phyloP scores from a whole-genome alignment of 345 rosid species.

The Cardiospermum halicacabum region DNA sequence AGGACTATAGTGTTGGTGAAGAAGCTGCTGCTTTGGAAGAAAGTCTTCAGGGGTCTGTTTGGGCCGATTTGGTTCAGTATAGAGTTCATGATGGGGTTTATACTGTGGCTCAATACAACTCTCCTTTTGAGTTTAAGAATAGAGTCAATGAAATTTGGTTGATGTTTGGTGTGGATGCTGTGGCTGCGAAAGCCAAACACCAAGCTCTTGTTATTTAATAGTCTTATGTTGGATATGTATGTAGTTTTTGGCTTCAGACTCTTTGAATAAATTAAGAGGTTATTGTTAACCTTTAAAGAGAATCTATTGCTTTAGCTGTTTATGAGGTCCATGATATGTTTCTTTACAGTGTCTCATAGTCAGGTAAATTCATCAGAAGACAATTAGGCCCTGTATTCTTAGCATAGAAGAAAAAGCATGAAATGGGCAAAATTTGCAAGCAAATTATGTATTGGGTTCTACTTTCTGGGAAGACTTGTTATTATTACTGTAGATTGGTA shows the following conservation, averaged over 20 bases:
- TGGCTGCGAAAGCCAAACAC: conserved; percentile 16
- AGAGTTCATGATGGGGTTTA: conserved; percentile 36
- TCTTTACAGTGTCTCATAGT: too few species aligned
- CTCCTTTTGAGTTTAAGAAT: conserved; percentile 65
- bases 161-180: conserved; percentile 26
- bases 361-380: too few species aligned
- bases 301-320: too few species aligned
- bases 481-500: background rate
- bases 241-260: too few species aligned
- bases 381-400: background rate
- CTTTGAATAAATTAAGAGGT: too few species aligned
- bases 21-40: conserved; percentile 74
- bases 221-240: too few species aligned
- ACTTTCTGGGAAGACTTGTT: background rate
- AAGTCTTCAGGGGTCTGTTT: conserved; percentile 52
- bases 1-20: conserved; percentile 44
- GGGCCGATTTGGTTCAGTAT: conserved; percentile 60
- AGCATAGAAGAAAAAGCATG: background rate
- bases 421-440: background rate
- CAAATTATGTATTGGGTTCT: background rate
- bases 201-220: too few species aligned
- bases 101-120: conserved; percentile 79
- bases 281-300: too few species aligned
- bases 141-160: conserved; percentile 88
- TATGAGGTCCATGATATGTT: too few species aligned